Evolutionary conservation across 2,329 filamentous ascomycete species (phyloP).

Genomic region (Hymenoscyphus infarciens): DNA sequence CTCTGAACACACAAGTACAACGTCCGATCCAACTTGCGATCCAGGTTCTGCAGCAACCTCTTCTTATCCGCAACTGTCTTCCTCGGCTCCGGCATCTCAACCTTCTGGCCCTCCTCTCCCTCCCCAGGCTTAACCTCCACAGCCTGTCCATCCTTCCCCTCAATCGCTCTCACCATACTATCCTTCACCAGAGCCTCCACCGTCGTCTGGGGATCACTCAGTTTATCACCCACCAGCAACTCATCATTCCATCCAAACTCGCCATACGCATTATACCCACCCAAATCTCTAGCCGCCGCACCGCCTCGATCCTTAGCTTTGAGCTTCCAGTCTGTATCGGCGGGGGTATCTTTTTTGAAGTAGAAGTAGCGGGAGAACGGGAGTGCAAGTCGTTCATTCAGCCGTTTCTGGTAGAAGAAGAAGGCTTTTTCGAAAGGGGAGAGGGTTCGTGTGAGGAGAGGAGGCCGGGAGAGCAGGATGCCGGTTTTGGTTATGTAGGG

Average conservation of each 20-base stretch:
- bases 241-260: conserved; percentile 87
- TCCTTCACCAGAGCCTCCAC: conserved; percentile 59
- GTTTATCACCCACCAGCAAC: conserved; percentile 67
- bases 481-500: conserved; percentile 55
- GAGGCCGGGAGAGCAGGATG: conserved; percentile 82
- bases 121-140: conserved; percentile 56
- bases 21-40: conserved; percentile 74
- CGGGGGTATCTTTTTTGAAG: conserved; percentile 85
- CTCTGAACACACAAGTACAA: conserved; percentile 83
- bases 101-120: conserved; percentile 45
- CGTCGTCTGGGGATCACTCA: conserved; percentile 48
- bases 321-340: conserved; percentile 84
- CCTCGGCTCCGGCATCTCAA: conserved; percentile 68
- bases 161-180: conserved; percentile 24
- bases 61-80: conserved; percentile 73
- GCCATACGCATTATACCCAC: conserved; percentile 72
- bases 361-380: conserved; percentile 91
- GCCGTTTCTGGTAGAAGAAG: conserved; percentile 94
- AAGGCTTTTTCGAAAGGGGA: conserved; percentile 88
- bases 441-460: conserved; percentile 78
- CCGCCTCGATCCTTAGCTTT: conserved; percentile 71
- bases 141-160: conserved; percentile 60
- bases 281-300: conserved; percentile 79
- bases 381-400: conserved; percentile 86
- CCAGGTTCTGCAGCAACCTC: conserved; percentile 72